Percentiles rank a stretch among this genome's conserved stretches.
phyloP scores from a whole-genome alignment of 306 rosid genomes.

The Medicago lupulina region DNA sequence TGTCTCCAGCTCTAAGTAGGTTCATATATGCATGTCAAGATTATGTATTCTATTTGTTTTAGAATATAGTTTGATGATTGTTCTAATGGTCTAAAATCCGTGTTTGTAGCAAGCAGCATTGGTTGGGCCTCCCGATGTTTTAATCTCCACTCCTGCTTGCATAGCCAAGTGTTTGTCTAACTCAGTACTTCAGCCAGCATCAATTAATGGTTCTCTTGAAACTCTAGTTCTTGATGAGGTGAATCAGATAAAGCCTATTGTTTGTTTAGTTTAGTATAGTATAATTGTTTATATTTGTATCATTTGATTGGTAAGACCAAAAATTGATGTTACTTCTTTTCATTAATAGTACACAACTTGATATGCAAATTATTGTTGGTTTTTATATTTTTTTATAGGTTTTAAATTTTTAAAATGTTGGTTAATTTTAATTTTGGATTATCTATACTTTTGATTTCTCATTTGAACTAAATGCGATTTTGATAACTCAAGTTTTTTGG shows the following conservation, averaged over 20 bases:
- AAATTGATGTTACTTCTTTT: neutral
- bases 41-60: neutral
- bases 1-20: neutral
- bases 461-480: neutral
- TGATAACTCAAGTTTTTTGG: neutral
- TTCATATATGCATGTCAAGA: neutral
- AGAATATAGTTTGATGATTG: constrained; percentile 12
- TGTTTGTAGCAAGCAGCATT: constrained; percentile 72
- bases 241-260: neutral
- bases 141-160: constrained; percentile 94
- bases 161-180: constrained; percentile 78
- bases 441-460: neutral
- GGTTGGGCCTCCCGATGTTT: constrained; percentile 79
- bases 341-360: neutral
- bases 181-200: constrained; percentile 61
- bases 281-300: constrained; percentile 9
- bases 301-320: neutral
- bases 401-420: neutral
- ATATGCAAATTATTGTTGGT: constrained; percentile 8
- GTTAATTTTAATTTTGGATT: constrained; percentile 4
- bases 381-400: constrained; percentile 3
- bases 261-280: neutral
- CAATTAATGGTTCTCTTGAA: constrained; percentile 70
- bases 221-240: constrained; percentile 99
- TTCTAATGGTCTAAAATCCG: constrained; percentile 29